Evolutionary conservation across 768 basidiomycete species (phyloP).

Genomic region (Suillus variegatus): DNA sequence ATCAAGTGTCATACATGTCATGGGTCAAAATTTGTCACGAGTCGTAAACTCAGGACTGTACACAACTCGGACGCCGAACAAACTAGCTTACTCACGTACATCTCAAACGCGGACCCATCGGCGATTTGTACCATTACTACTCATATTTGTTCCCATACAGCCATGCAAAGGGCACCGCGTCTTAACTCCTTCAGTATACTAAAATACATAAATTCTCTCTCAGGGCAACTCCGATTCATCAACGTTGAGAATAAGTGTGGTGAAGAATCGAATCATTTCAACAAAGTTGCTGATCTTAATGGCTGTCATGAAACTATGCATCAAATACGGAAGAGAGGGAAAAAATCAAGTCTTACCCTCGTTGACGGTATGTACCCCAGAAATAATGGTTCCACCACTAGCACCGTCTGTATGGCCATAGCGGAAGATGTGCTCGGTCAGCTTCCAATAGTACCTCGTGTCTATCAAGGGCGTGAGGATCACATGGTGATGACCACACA

Average conservation of each 20-base stretch:
- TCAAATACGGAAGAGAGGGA: background rate
- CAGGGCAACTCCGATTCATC: conserved; percentile 48
- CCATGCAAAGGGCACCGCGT: no score
- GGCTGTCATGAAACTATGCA: conserved; percentile 33
- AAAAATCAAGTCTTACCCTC: conserved; percentile 50
- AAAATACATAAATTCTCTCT: background rate
- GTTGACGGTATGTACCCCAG: conserved; percentile 68
- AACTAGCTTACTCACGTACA: no score
- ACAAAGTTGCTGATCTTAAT: conserved; percentile 54
- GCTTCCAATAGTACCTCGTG: conserved; percentile 46
- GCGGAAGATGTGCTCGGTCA: conserved; percentile 65
- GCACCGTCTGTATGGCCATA: conserved; percentile 46
- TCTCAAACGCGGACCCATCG: no score
- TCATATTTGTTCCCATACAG: no score
- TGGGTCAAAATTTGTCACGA: no score
- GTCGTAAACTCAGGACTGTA: no score
- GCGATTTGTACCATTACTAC: no score
- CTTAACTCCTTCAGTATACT: no score
- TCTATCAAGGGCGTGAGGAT: conserved; percentile 28
- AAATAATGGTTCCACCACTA: conserved; percentile 30
- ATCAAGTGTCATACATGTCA: no score
- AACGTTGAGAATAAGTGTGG: conserved; percentile 65
- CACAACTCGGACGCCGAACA: no score
- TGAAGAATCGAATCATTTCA: conserved; percentile 69
- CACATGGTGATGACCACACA: background rate